These are phyloP conservation scores for Bullera alba DNA, from an alignment of 768 basidiomycete genomes.

Conservation along the genomic window DNA sequence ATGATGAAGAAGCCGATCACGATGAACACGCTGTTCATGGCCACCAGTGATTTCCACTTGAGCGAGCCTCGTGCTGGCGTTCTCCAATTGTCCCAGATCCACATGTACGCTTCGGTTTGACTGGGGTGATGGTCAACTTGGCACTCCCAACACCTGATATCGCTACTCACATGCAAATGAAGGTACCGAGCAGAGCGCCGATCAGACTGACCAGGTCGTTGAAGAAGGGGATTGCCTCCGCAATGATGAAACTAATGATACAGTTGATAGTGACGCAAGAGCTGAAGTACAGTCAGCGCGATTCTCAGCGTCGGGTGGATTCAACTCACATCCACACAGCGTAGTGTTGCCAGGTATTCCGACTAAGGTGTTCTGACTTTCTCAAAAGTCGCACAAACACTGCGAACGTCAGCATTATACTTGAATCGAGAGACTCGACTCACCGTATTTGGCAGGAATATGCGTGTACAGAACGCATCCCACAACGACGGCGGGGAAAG, in stretches of 20 bases:
- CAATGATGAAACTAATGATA: slow-evolving; percentile 29
- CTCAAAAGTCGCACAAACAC: slow-evolving; percentile 36
- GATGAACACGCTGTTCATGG: slow-evolving; percentile 9
- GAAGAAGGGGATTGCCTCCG: slow-evolving; percentile 40
- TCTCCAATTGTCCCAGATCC: slow-evolving; percentile 24
- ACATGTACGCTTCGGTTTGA: slow-evolving; percentile 33
- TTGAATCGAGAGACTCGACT: background rate
- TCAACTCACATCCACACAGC: slow-evolving; percentile 29
- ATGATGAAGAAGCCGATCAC: slow-evolving; percentile 19
- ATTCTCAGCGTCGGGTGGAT: background rate
- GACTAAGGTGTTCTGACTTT: slow-evolving; percentile 21
- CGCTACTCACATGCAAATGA: slow-evolving; percentile 28
- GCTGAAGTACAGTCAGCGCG: slow-evolving; percentile 8
- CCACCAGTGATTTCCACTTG: slow-evolving; percentile 10
- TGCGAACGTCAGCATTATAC: background rate
- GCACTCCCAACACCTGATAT: background rate
- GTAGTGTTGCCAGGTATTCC: slow-evolving; percentile 25
- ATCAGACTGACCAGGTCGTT: slow-evolving; percentile 29
- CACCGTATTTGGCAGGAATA: slow-evolving; percentile 14
- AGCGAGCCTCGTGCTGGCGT: background rate
- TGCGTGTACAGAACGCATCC: slow-evolving; percentile 26
- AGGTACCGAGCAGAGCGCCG: slow-evolving; percentile 31
- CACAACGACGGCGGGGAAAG: slow-evolving; percentile 23
- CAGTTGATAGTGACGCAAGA: slow-evolving; percentile 24
- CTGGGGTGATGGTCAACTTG: background rate